Percentiles rank a stretch among this genome's conserved stretches.
phyloP scores from a whole-genome alignment of 805 yeast genomes.

The Spathaspora hagerdaliae region DNA sequence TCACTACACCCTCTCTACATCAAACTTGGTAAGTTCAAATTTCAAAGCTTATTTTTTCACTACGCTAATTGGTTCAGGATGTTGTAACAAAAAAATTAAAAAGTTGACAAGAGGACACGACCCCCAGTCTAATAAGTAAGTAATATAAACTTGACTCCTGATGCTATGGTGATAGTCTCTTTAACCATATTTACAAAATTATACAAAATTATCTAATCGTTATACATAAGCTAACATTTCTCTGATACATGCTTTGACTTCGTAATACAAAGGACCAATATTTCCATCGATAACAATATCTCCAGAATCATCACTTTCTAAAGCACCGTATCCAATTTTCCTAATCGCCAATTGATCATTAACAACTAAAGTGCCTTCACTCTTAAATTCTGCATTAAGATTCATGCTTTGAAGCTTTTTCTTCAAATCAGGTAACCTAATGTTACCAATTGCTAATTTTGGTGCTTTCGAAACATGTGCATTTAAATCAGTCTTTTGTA shows the following conservation, averaged over 20 bases:
- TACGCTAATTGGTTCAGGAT: constrained; percentile 9
- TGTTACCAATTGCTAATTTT: constrained; percentile 80
- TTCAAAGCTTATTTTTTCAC: constrained; percentile 1
- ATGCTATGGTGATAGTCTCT: no score
- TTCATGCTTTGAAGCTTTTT: constrained; percentile 54
- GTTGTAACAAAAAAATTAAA: background rate
- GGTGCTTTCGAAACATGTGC: constrained; percentile 14
- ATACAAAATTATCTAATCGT: background rate
- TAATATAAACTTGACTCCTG: no score
- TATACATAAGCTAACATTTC: constrained; percentile 73
- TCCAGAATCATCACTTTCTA: constrained; percentile 58
- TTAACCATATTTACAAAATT: no score
- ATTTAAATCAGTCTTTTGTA: background rate
- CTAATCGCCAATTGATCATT: constrained; percentile 72
- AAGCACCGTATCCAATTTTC: constrained; percentile 47
- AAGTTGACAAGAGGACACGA: background rate
- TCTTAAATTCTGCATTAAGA: constrained; percentile 79
- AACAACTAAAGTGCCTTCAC: constrained; percentile 88
- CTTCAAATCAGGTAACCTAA: constrained; percentile 76
- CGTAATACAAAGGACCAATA: constrained; percentile 69
- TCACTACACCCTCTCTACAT: background rate
- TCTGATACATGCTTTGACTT: constrained; percentile 67
- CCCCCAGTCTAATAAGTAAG: background rate
- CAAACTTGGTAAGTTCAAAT: background rate
- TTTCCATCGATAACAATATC: constrained; percentile 83